phyloP scores from a whole-genome alignment of 108 stramenopile species.

The Cylindrotheca closterium region DNA sequence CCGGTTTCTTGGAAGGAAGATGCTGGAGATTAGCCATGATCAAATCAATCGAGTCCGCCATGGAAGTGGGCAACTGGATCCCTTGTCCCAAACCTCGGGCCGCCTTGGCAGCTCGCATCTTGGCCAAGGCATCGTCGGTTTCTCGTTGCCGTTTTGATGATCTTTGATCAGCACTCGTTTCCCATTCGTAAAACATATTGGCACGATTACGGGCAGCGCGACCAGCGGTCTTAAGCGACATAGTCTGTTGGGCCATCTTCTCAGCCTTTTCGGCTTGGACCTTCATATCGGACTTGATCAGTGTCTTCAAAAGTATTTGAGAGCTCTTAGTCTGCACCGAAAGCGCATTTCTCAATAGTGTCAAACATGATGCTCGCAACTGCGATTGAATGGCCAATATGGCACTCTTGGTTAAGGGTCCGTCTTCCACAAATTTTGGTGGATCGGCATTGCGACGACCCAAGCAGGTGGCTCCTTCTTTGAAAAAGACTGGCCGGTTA shows the following conservation, averaged over 20 bases:
- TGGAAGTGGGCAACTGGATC: conserved; percentile 80
- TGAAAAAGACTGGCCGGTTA: conserved; percentile 80
- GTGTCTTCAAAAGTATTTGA: conserved; percentile 58
- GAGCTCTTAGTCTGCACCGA: conserved; percentile 71
- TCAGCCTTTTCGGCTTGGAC: conserved; percentile 85
- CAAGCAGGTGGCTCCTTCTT: conserved; percentile 73
- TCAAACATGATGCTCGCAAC: conserved; percentile 75
- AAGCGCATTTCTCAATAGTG: conserved; percentile 76
- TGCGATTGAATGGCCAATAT: conserved; percentile 63
- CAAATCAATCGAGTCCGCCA: conserved; percentile 79
- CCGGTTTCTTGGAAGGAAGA: conserved; percentile 62
- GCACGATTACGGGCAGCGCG: conserved; percentile 85
- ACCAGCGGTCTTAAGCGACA: conserved; percentile 79
- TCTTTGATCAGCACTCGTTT: conserved; percentile 56
- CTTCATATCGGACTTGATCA: conserved; percentile 65
- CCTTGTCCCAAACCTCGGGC: conserved; percentile 86
- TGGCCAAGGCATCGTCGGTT: conserved; percentile 80
- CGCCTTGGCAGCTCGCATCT: conserved; percentile 77
- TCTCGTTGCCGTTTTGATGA: conserved; percentile 73
- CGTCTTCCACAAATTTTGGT: conserved; percentile 40
- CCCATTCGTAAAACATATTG: conserved; percentile 86
- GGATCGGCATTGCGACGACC: conserved; percentile 72
- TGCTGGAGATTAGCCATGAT: conserved; percentile 73
- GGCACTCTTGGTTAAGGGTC: conserved; percentile 26
- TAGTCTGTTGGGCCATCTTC: conserved; percentile 71